phyloP scores from a whole-genome alignment of 1,284 basidiomycete species.

The Tilletia walkeri region DNA sequence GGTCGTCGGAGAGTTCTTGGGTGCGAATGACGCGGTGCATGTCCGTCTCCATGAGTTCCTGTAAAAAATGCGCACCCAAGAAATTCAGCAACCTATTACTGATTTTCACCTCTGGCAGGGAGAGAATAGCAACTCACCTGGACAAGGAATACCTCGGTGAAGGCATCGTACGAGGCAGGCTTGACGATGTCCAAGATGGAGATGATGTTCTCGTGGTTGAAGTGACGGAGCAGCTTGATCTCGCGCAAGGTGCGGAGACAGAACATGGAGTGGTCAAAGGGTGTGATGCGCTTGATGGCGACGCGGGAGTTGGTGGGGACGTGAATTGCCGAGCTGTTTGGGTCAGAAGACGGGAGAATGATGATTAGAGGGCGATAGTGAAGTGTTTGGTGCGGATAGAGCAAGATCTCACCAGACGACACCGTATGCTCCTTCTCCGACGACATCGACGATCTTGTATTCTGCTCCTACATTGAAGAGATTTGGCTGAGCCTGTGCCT shows the following conservation, averaged over 20 bases:
- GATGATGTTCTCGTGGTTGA: constrained; percentile 50
- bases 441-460: constrained; percentile 56
- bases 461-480: constrained; percentile 47
- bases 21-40: constrained; percentile 55
- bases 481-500: constrained; percentile 4
- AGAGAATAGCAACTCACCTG: constrained; percentile 49
- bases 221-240: constrained; percentile 53
- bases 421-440: constrained; percentile 59
- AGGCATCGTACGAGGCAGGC: constrained; percentile 68
- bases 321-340: constrained; percentile 54
- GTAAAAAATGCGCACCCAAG: background rate
- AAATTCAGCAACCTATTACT: too few species aligned
- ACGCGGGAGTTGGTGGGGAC: constrained; percentile 55
- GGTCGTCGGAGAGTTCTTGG: constrained; percentile 59
- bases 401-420: constrained; percentile 49
- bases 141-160: constrained; percentile 88
- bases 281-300: constrained; percentile 57
- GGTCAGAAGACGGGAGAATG: background rate
- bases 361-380: background rate
- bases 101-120: background rate
- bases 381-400: background rate
- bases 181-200: constrained; percentile 46
- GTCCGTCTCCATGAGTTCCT: constrained; percentile 56
- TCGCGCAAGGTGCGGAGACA: constrained; percentile 53
- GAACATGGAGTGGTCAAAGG: constrained; percentile 56